Evolutionary conservation across 148 eudicot species (phyloP), one percentile per base, ranked within the genome.

Genomic region (Cornus controversa): DNA sequence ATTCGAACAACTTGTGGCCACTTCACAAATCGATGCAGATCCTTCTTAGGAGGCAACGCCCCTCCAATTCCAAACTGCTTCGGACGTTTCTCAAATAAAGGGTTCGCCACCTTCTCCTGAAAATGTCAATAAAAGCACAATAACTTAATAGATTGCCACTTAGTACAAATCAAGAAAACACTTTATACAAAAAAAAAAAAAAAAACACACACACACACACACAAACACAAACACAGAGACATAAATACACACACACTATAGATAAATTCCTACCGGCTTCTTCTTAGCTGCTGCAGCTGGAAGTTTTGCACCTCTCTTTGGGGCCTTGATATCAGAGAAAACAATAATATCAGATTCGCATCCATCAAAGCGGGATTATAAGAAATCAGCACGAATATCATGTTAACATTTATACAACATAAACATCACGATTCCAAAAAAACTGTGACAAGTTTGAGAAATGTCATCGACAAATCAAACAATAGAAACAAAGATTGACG

Each of bases 1-100:
- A 89, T 84, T 45, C 85, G 85, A 58, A 89, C 91, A 40, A 84
- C 89, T 70, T 80, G 84, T 4, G 91, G 91, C 91, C 91, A 89
- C 73, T 79, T 86, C 60, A 89, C 89, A 66, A 89, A 89, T 5
- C 91, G 42, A 73, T 78, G 81, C 73, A 89, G 82, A 79, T 89
- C 89, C 78, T 78, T 86, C 84, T 89, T 86, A 66, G 91, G 91
- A 27, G 91, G 91, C 64, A 89, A 76, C 0, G 91, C 91, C 36
- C 91, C 91, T 31, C 91, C 91, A 37, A 88, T 88, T 10, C 91
- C 91, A 63, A 89, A 89, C 83, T 86, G 89, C 85, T 89, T 86
- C 2, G 89, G 85, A 14, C 91, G 74, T 74, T 89, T 89, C 86
- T 89, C 91, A 42, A 82, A 89, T 20, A 89, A 80, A 2, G 91